These are phyloP conservation scores for Candida sojae DNA, from an alignment of 1,139 yeast genomes.

Conservation along the genomic window DNA sequence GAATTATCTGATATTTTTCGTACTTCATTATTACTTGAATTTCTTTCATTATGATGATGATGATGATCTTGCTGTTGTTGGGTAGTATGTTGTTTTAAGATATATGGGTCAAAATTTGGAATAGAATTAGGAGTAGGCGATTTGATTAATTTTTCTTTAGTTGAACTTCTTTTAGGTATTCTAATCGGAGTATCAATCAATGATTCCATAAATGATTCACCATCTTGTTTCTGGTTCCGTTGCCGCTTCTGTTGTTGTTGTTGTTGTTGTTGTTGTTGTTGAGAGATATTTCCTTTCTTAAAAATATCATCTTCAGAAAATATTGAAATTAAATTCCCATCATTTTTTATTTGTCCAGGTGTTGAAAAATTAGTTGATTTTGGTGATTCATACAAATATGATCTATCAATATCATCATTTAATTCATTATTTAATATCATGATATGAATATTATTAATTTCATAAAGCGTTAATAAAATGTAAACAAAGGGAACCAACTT, in stretches of 20 bases:
- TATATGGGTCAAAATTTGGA: too few species aligned
- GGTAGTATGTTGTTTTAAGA: too few species aligned
- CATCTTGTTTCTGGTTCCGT: too few species aligned
- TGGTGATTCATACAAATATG: not conserved
- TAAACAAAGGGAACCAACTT: not conserved
- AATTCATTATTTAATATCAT: not conserved
- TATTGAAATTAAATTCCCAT: too few species aligned
- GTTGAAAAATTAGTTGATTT: not conserved
- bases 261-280: not conserved
- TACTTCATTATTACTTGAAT: not conserved
- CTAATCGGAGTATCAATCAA: too few species aligned
- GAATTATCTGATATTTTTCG: slow-evolving; percentile 3
- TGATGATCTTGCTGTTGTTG: not conserved
- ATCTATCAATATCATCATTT: not conserved
- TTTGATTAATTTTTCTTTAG: too few species aligned
- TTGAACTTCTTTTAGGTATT: too few species aligned
- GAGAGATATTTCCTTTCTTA: not conserved
- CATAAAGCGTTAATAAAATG: not conserved
- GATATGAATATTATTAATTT: not conserved
- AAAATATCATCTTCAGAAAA: not conserved
- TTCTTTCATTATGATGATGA: not conserved
- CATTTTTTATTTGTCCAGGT: not conserved
- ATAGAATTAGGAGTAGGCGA: too few species aligned
- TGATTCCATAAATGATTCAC: too few species aligned
- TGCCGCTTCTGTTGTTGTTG: too few species aligned